A percentile compares a stretch with the other conserved stretches of the same genome.
Evolutionary conservation across 2,329 filamentous ascomycete species (phyloP).

Genomic region (Talaromyces sp.): DNA sequence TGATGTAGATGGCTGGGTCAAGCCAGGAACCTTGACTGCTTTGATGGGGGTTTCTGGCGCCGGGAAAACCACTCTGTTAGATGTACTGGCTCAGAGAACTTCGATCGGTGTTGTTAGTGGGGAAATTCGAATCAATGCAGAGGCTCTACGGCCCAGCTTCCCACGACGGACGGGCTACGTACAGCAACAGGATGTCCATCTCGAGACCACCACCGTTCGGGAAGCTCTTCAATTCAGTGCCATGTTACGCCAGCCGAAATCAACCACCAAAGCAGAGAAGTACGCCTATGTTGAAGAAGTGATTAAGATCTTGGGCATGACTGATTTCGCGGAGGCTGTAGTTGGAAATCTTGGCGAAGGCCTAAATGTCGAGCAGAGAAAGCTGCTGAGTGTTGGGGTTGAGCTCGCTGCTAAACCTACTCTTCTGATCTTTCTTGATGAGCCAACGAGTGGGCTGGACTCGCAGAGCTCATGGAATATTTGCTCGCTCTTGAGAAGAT

Average conservation of each 20-base stretch:
- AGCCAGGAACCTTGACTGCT: constrained; percentile 53
- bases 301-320: constrained; percentile 61
- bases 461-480: constrained; percentile 63
- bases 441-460: constrained; percentile 60
- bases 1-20: constrained; percentile 53
- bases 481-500: constrained; percentile 58
- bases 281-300: constrained; percentile 80
- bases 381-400: constrained; percentile 60
- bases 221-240: constrained; percentile 84
- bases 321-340: constrained; percentile 74
- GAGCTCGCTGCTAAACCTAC: constrained; percentile 56
- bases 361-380: constrained; percentile 60
- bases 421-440: constrained; percentile 60
- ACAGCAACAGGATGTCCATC: constrained; percentile 71
- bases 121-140: constrained; percentile 62
- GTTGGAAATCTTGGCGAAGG: constrained; percentile 76
- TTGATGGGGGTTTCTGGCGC: constrained; percentile 62
- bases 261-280: constrained; percentile 69
- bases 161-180: constrained; percentile 65
- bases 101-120: constrained; percentile 62
- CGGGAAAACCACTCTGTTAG: constrained; percentile 60
- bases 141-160: constrained; percentile 49
- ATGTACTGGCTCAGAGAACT: constrained; percentile 56
- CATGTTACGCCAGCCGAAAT: constrained; percentile 72
- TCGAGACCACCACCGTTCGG: constrained; percentile 77